Evolutionary conservation across 108 stramenopile species (phyloP), one percentile per base, ranked within the genome.

Genomic region (Pseudonitzschia pungens): DNA sequence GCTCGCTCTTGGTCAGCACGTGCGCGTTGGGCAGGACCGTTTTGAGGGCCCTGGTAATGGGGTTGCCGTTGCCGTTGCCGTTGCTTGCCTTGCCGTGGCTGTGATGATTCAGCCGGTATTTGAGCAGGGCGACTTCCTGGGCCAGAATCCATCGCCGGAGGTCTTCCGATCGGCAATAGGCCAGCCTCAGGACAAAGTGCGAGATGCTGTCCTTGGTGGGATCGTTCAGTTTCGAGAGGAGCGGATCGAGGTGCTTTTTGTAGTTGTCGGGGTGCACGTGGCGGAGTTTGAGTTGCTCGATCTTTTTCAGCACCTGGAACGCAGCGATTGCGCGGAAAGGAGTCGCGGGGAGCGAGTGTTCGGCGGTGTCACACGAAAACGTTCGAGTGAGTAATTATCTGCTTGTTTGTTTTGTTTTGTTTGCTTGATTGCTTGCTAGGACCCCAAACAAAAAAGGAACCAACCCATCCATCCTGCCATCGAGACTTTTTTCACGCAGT

Each of bases 111-210:
- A 99, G 84, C n/a, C 98, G 96, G 80, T 86, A 77, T 68, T 84
- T 80, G 77, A 97, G 92, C 41, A 98, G 81, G 22, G 75, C 78
- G 33, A 86, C 80, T 72, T 98, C 96, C 71, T 94, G 92, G 5
- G 84, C 59, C 33, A 96, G 76, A 78, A 96, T 93, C 96, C 96
- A 96, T 26, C 93, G 89, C 29, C 96, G 82, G 36, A 92, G 68
- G 55, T 96, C 93, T 69, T 96, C 96, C 15, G 85, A 81, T 27
- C 89, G 92, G 83, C 96, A 97, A 82, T 97, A 97, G 45, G 97
- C 97, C 12, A 97, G 82, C 22, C 98, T 83, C 29, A 99, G 82
- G 41, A 99, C 97, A 82, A 96, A 98, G 83, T 99, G 98, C 9
- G 96, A 97, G 59, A 92, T 83, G n/a, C 66, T 66, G 77, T 99